These are phyloP conservation scores for Tylopilus sp. DNA, from an alignment of 1,284 basidiomycete species.

Conservation along the genomic window DNA sequence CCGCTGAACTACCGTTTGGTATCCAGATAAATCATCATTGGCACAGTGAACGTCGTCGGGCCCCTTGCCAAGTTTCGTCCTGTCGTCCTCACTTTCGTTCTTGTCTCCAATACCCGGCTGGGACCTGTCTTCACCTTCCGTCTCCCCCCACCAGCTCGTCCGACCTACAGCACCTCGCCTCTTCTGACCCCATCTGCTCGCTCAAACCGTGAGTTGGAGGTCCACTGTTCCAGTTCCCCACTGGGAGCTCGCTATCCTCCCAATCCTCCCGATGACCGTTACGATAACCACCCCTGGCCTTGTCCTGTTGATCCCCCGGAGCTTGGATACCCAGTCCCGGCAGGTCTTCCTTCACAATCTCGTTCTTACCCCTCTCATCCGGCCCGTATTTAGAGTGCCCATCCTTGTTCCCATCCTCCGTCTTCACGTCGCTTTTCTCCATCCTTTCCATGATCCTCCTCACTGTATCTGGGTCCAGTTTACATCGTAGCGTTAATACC, in stretches of 20 bases:
- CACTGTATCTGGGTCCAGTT: conserved; percentile 29
- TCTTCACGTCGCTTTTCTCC: conserved; percentile 13
- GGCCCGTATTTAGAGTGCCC: neutral
- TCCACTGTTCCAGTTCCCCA: neutral
- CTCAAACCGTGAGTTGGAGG: no score
- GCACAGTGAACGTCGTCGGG: neutral
- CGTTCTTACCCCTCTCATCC: neutral
- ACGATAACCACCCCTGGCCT: neutral
- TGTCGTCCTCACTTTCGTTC: neutral
- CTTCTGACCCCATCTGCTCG: neutral
- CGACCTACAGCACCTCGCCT: no score
- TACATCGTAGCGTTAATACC: conserved; percentile 27
- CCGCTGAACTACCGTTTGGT: neutral
- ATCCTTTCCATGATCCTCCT: conserved; percentile 26
- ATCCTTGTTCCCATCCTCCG: neutral
- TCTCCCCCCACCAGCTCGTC: no score
- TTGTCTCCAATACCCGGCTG: no score
- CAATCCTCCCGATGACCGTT: neutral
- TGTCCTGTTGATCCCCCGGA: neutral
- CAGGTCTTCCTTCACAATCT: neutral
- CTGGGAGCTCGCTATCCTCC: neutral
- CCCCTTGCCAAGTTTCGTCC: no score
- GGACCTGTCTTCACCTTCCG: no score
- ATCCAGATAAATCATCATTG: neutral
- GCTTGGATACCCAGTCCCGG: neutral